Evolutionary conservation across 208 protist genomes (phyloP), one percentile per base, ranked within the genome.

Genomic region (Wallacemonas collosoma): DNA sequence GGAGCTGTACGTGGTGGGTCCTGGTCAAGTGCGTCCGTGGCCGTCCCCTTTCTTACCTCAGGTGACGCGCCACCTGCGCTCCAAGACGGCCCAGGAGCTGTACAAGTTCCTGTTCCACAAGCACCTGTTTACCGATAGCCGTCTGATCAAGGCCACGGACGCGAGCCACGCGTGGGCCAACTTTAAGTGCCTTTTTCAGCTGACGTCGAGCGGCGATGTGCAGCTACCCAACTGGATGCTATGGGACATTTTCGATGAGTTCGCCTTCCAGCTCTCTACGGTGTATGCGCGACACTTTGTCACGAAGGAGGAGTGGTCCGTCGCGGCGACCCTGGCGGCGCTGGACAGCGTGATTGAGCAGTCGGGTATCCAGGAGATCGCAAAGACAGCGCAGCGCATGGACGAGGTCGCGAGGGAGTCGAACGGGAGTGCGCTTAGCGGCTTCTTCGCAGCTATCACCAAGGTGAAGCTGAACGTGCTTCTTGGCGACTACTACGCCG

Each of bases 221-320:
- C 83, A 91, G 70, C 81, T 97, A 56, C 93, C 93, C 39, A 93
- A 80, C 73, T 91, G 83, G 77, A 83, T 95, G 75, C 70, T 97
- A 60, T 97, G 93, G 93, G 93, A 97, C 74, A 87, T 97, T 38
- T 94, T 97, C 75, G 93, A 97, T 57, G 89, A 97, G 80, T 94
- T 95, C 53, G 70, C 94, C 3, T 97, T 91, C 76, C 90, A 97
- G 73, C 91, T 97, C 80, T 91, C 89, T 26, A 84, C 92, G 36
- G 92, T 95, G 38, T 95, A 96, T 77, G 88, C 95, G 82, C 89
- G 93, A 70, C 85, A 83, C 60, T 92, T 85, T 75, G 71, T 82
- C 47, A 80, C 79, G 41, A 72, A 77, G 58, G 72, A 66, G 38
- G 85, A 89, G 73, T 97, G 93, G 93, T 77, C 83, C 26, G 78